Evolutionary conservation across 495 filamentous ascomycete genomes (phyloP).

Genomic region (Podospora tetraspora): DNA sequence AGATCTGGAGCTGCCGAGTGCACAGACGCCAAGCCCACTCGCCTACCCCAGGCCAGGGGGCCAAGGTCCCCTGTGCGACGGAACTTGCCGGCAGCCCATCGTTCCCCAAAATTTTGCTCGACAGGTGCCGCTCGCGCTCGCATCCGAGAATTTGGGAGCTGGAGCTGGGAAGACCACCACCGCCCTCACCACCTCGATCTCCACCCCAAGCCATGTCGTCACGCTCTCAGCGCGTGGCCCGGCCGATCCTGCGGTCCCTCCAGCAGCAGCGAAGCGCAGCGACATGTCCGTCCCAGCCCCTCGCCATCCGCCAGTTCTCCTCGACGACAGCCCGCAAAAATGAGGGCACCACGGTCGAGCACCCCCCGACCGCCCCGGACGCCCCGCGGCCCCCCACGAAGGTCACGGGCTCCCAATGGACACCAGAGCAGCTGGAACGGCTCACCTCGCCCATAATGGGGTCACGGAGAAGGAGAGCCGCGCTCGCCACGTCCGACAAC

Average conservation of each 20-base stretch:
- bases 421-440: constrained; percentile 49
- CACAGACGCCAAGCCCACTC: constrained; percentile 5
- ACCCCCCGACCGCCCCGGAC: neutral
- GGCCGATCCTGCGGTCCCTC: constrained; percentile 60
- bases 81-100: constrained; percentile 15
- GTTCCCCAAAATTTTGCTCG: constrained; percentile 15
- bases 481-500: constrained; percentile 59
- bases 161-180: neutral
- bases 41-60: neutral
- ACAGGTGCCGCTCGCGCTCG: constrained; percentile 10
- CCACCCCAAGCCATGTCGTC: constrained; percentile 50
- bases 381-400: constrained; percentile 10
- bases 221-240: constrained; percentile 61
- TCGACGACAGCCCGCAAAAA: constrained; percentile 33
- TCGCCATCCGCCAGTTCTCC: constrained; percentile 44
- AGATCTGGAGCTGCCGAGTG: constrained; percentile 27
- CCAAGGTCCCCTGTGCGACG: constrained; percentile 1
- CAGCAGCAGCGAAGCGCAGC: constrained; percentile 39
- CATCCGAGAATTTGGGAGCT: constrained; percentile 3
- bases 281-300: constrained; percentile 26
- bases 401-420: constrained; percentile 14
- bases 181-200: neutral
- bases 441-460: constrained; percentile 60
- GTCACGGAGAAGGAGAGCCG: constrained; percentile 77
- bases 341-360: constrained; percentile 33